phyloP scores from a whole-genome alignment of 169 alveolate genomes.

The Plasmodium cynomolgi region DNA sequence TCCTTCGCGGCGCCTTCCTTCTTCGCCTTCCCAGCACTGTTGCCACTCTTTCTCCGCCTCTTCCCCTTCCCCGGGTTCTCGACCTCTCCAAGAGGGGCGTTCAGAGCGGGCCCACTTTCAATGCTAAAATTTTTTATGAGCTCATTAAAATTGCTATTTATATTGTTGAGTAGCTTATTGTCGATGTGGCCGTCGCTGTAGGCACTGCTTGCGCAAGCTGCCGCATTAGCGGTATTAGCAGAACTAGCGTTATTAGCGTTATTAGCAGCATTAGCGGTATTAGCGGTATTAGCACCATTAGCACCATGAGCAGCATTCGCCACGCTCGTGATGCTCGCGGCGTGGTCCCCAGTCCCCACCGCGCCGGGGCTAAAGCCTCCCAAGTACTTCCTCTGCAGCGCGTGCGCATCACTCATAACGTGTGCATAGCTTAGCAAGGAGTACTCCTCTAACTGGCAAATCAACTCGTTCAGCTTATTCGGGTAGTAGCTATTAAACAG shows the following conservation, averaged over 20 bases:
- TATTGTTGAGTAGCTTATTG: background rate
- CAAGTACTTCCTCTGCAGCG: background rate
- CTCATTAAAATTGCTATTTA: slow-evolving; percentile 9
- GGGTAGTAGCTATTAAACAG: slow-evolving; percentile 38
- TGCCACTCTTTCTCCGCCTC: background rate
- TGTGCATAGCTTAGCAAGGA: slow-evolving; percentile 11
- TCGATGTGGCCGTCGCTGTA: background rate
- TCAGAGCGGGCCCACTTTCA: slow-evolving; percentile 11
- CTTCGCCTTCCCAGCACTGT: background rate
- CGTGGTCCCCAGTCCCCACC: background rate
- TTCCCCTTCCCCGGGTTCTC: background rate
- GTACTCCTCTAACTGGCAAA: slow-evolving; percentile 28
- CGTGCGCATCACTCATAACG: slow-evolving; percentile 9
- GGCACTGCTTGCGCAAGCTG: background rate
- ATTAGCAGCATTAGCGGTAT: background rate
- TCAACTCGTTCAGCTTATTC: slow-evolving; percentile 23
- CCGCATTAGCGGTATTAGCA: background rate
- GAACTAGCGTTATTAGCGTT: background rate
- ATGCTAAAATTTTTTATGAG: slow-evolving; percentile 12
- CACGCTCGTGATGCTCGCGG: background rate
- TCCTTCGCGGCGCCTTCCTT: background rate
- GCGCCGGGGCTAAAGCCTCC: background rate
- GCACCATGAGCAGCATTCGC: background rate
- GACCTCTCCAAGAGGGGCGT: background rate
- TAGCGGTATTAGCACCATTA: background rate